Conservation (phyloP, 306 rosid species). For the Quercus bicolor region DNA sequence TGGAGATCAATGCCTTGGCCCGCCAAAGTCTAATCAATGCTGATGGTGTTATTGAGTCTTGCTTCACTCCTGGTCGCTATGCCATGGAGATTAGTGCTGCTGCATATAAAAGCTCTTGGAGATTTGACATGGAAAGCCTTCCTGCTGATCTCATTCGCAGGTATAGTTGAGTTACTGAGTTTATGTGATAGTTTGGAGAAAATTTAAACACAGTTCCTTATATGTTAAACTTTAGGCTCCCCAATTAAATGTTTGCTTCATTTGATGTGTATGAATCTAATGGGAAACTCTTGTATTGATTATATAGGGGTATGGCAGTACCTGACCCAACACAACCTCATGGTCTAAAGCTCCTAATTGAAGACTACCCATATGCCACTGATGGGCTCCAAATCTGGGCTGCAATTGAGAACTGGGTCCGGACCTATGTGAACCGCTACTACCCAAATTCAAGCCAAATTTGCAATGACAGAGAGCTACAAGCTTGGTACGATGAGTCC, state of each 20-base stretch:
- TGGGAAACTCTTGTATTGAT: neutral
- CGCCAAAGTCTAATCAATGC: slow-evolving; percentile 65
- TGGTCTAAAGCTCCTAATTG: slow-evolving; percentile 66
- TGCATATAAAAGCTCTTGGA: slow-evolving; percentile 75
- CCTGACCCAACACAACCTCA: slow-evolving; percentile 79
- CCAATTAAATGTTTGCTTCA: too few species aligned
- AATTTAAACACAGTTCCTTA: neutral
- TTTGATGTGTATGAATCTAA: slow-evolving; percentile 21
- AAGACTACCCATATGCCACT: slow-evolving; percentile 87
- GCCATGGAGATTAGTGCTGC: slow-evolving; percentile 79
- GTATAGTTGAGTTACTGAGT: slow-evolving; percentile 19
- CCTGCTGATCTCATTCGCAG: slow-evolving; percentile 86
- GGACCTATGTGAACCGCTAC: slow-evolving; percentile 65
- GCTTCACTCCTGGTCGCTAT: slow-evolving; percentile 94
- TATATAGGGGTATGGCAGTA: slow-evolving; percentile 76
- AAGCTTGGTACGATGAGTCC: slow-evolving; percentile 84
- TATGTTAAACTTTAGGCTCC: neutral
- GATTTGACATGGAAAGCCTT: slow-evolving; percentile 74
- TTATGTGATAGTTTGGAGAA: too few species aligned
- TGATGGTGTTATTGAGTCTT: slow-evolving; percentile 71
- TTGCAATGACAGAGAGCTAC: slow-evolving; percentile 67
- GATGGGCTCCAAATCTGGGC: slow-evolving; percentile 89
- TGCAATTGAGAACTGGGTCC: slow-evolving; percentile 78
- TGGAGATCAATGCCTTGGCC: slow-evolving; percentile 82
- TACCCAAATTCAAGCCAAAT: slow-evolving; percentile 58